phyloP scores from a whole-genome alignment of 495 filamentous ascomycete species.

The Xylaria acuta region DNA sequence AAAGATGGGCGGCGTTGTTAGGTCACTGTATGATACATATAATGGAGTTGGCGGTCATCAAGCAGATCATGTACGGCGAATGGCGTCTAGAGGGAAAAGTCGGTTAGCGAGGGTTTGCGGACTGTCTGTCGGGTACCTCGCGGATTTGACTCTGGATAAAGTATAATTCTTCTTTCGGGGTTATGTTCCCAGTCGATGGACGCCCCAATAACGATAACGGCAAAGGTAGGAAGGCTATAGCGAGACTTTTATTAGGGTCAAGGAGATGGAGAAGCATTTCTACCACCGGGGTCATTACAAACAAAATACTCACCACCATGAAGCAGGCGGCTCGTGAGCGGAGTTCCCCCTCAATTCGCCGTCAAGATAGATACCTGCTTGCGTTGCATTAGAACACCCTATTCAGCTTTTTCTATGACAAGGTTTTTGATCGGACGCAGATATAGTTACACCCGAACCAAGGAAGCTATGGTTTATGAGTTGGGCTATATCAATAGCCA shows the following conservation, averaged over 20 bases:
- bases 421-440: neutral
- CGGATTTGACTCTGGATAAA: conserved; percentile 18
- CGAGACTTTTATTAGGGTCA: neutral
- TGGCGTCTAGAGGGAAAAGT: conserved; percentile 24
- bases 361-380: conserved; percentile 20
- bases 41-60: conserved; percentile 20
- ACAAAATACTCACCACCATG: neutral
- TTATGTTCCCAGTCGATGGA: neutral
- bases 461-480: neutral
- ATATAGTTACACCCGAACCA: neutral
- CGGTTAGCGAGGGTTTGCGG: conserved; percentile 20
- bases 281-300: neutral
- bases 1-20: conserved; percentile 9
- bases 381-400: neutral
- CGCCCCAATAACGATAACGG: neutral
- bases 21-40: conserved; percentile 23
- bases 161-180: neutral
- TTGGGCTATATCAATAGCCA: neutral
- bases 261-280: neutral
- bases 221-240: neutral
- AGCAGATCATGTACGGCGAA: conserved; percentile 24
- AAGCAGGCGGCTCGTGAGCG: neutral
- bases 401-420: neutral
- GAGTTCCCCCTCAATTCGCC: neutral
- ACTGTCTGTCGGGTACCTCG: neutral